Percentiles rank a stretch among this genome's conserved stretches.
Evolutionary conservation across 176 grass and related monocot genomes (phyloP).

Genomic region (Cymbopogon citratus): DNA sequence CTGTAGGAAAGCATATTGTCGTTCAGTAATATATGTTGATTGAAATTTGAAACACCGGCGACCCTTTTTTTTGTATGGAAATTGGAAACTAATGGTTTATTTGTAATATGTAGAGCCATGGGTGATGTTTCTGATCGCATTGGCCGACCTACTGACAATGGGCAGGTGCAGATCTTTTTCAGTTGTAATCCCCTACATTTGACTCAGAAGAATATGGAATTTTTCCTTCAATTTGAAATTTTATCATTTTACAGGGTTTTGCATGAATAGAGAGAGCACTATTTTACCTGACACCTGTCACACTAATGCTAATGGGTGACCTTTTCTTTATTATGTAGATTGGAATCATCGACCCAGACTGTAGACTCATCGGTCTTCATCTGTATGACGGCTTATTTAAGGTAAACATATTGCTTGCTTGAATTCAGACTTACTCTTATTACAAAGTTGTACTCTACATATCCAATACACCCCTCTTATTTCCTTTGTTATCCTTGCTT

Average conservation of each 20-base stretch:
- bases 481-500: slow-evolving; percentile 9
- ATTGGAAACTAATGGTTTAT: slow-evolving; percentile 22
- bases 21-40: background rate
- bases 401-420: slow-evolving; percentile 30
- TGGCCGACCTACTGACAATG: slow-evolving; percentile 95
- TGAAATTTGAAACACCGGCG: background rate
- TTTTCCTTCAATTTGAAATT: background rate
- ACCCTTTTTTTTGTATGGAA: background rate
- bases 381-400: slow-evolving; percentile 98
- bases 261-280: no score
- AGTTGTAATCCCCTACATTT: background rate
- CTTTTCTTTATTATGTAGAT: slow-evolving; percentile 50
- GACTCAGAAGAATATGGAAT: background rate
- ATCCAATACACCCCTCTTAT: background rate
- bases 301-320: background rate
- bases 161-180: slow-evolving; percentile 55
- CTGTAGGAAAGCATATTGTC: background rate
- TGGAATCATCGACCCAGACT: slow-evolving; percentile 92
- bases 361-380: slow-evolving; percentile 90
- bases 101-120: slow-evolving; percentile 68
- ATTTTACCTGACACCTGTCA: background rate
- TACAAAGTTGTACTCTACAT: background rate
- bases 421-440: slow-evolving; percentile 6
- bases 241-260: background rate
- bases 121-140: slow-evolving; percentile 99